Evolutionary conservation across 164 flowering plant genomes (phyloP), one percentile per base, ranked within the genome.

Genomic region (Cinnamomum micranthum): DNA sequence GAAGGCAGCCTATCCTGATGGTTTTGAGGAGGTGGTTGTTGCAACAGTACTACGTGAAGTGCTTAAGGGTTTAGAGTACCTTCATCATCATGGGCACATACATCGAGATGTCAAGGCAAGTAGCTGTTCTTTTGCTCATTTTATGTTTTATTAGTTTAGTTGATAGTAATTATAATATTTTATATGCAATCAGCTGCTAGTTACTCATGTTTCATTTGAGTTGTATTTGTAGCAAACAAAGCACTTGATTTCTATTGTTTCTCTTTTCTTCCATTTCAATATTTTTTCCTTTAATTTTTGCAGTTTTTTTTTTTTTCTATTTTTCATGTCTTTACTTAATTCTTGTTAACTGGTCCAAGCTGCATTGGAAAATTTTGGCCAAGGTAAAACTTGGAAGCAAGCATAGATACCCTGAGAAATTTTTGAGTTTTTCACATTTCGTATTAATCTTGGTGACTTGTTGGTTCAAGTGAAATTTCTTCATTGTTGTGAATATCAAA

Each of bases 71-170:
- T 81, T 95, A 69, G 96, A 90, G 65, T 95, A 95, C 84, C 96
- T 95, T 82, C 99, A 93, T 79, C 86, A 88, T 62, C 95, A 91
- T 78, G 99, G 99, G 0, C 95, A 89, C 82, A 95, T 95, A 70
- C 99, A 95, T 80, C 88, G 99, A 65, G 99, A 95, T 86, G 92
- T 95, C 58, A 95, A 95, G 84, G 98, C 90, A 69, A 85, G 87
- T 70, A 13, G 12, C n/a, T 17, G 69, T 58, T 24, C 15, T 9
- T 62, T 63, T 55, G 60, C 60, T 15, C n/a, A 55, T 55, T 12
- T 55, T 12, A 55, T 15, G n/a, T 55, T 15, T 15, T 55, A 55
- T 55, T 20, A 55, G 60, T 17, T 55, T 7, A 15, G n/a, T 55
- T 55, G 20, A 3, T 55, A 20, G 60, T 55, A 55, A 55, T 55